Evolutionary conservation across 345 rosid species (phyloP).

Genomic region (Citrus hindsii): DNA sequence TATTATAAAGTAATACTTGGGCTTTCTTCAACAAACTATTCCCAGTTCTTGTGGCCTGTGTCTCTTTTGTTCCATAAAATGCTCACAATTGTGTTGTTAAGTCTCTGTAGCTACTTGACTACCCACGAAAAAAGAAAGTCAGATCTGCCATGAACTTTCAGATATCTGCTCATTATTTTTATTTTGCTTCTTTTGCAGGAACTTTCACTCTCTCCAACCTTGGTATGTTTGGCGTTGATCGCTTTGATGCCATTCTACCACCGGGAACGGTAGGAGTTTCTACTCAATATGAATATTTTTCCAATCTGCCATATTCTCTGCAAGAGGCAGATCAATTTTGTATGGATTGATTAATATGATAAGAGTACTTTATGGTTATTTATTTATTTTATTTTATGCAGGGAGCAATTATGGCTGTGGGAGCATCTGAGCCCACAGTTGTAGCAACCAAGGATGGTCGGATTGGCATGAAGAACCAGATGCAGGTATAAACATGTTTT

Average conservation of each 20-base stretch:
- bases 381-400: constrained; percentile 22
- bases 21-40: background rate
- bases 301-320: constrained; percentile 3
- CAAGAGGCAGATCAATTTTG: background rate
- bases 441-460: constrained; percentile 85
- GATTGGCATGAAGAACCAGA: constrained; percentile 89
- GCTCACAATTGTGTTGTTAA: background rate
- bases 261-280: constrained; percentile 82
- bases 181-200: constrained; percentile 41
- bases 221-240: constrained; percentile 96
- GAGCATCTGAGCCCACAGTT: constrained; percentile 81
- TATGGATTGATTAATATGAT: background rate
- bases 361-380: background rate
- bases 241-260: constrained; percentile 94
- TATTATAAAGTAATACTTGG: background rate
- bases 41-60: background rate
- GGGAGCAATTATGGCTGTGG: constrained; percentile 99
- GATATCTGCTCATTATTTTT: background rate
- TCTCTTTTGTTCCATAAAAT: background rate
- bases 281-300: background rate
- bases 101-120: background rate
- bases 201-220: constrained; percentile 96
- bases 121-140: background rate
- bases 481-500: constrained; percentile 59
- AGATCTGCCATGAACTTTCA: background rate